Evolutionary conservation across 106 monocot species (phyloP), one percentile per base, ranked within the genome.

Genomic region (Allium cepa): DNA sequence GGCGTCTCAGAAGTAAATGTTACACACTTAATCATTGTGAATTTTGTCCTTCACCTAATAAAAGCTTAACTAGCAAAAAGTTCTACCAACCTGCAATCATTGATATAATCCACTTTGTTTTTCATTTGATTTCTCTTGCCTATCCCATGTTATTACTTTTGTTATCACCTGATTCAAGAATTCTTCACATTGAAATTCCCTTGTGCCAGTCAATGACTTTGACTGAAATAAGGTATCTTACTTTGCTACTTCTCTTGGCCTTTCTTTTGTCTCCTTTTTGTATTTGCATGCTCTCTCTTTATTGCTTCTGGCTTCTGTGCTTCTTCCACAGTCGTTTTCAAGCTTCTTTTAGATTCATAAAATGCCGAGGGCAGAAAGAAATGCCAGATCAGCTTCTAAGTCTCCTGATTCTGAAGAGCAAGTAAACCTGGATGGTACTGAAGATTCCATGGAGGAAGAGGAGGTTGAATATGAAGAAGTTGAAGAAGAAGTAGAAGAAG

Each of bases 271-370:
- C 76, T 63, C 76, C 69, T 81, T 72, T 61, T 52, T 52, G 52
- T 75, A 50, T 72, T 45, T 83, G 59, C 74, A 72, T 77, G 64
- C 72, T 74, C 73, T 79, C 81, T 77, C 78, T 69, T 73, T 72
- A 86, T 72, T 80, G 79, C 86, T 78, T 77, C 74, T 75, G 81
- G 87, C 81, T 79, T 53, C 87, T 84, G 79, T 87, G 84, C 76
- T 84, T 73, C 77, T 71, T 76, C 68, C 87, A 83, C 83, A 91
- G 91, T 87, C 77, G 69, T 65, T 82, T 75, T 79, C 79, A 75
- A 81, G 85, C 72, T 77, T 85, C 64, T 84, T 75, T 77, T 71
- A 79, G 79, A 72, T 79, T 51, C 62, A 76, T 47, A 81, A 81
- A 63, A 91, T 91, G 90, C 84, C 81, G 53, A 87, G 87, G 71